Conservation (phyloP, 2,329 filamentous ascomycete species). For the Nigrospora osmanthi region DNA sequence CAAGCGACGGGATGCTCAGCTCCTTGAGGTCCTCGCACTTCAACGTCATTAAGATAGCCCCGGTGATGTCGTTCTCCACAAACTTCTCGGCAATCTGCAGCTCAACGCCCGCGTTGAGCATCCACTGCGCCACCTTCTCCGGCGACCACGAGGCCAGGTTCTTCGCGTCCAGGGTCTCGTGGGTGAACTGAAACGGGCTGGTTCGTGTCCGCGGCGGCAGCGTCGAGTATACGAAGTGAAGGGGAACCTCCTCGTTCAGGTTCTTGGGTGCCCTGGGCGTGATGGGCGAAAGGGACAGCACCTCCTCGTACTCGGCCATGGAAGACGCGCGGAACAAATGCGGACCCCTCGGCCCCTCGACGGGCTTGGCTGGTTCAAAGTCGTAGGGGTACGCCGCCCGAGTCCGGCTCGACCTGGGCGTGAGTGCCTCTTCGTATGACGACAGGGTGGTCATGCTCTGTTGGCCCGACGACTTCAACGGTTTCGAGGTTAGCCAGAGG, state of each 20-base stretch:
- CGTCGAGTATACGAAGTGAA: conserved; percentile 26
- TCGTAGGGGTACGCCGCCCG: conserved; percentile 55
- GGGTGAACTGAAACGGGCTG: conserved; percentile 45
- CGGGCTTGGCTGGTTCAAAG: conserved; percentile 51
- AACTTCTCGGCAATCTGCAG: conserved; percentile 73
- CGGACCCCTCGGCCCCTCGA: conserved; percentile 75
- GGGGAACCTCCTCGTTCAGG: conserved; percentile 24
- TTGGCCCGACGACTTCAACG: conserved; percentile 42
- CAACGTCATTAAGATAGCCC: conserved; percentile 78
- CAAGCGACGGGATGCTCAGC: conserved; percentile 73
- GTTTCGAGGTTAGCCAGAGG: too few species aligned
- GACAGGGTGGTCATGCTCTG: conserved; percentile 81
- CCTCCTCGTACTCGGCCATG: conserved; percentile 42
- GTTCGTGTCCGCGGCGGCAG: conserved; percentile 26
- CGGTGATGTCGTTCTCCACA: conserved; percentile 85
- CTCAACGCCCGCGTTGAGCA: conserved; percentile 79
- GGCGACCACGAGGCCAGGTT: conserved; percentile 63
- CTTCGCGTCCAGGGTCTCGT: conserved; percentile 48
- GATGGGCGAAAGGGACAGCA: conserved; percentile 65
- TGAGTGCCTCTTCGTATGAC: conserved; percentile 76
- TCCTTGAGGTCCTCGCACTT: conserved; percentile 85
- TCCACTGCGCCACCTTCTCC: conserved; percentile 75
- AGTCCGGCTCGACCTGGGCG: conserved; percentile 60
- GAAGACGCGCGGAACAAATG: conserved; percentile 75
- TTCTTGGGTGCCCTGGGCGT: conserved; percentile 53